Percentiles rank a stretch among this genome's conserved stretches.
These are phyloP conservation scores for Phaeophleospora eucalypticola DNA, from an alignment of 2,329 filamentous ascomycete species.

Conservation along the genomic window DNA sequence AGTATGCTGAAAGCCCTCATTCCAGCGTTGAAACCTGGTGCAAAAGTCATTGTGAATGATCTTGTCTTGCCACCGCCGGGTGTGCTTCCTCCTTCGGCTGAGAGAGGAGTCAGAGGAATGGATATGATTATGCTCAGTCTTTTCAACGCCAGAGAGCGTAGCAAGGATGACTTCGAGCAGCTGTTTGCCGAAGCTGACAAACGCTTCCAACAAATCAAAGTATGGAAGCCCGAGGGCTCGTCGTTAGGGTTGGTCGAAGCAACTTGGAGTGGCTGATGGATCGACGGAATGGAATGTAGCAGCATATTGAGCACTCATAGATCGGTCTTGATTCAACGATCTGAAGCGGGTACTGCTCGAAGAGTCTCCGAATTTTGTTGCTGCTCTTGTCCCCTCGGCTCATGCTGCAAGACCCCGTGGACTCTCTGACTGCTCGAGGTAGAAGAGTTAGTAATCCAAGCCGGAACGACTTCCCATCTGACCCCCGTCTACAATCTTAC, in stretches of 20 bases:
- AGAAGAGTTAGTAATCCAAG: too few species aligned
- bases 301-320: too few species aligned
- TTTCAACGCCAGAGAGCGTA: slow-evolving; percentile 2
- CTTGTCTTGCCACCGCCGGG: slow-evolving; percentile 12
- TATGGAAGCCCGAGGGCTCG: not conserved
- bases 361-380: too few species aligned
- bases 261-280: slow-evolving; percentile 1
- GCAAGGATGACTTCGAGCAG: not conserved
- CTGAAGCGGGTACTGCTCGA: too few species aligned
- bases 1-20: slow-evolving; percentile 15
- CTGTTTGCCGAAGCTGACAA: slow-evolving; percentile 2
- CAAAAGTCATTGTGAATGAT: slow-evolving; percentile 20
- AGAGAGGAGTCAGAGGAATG: slow-evolving; percentile 8
- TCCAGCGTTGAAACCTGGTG: slow-evolving; percentile 11
- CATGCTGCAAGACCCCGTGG: too few species aligned
- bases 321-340: too few species aligned
- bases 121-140: slow-evolving; percentile 4
- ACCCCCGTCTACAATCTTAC: too few species aligned
- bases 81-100: slow-evolving; percentile 10
- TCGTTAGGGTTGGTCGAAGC: slow-evolving; percentile 2
- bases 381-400: too few species aligned
- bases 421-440: too few species aligned
- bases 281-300: too few species aligned
- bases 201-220: not conserved
- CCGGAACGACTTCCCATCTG: too few species aligned